phyloP scores from a whole-genome alignment of 2,329 filamentous ascomycete species.

The Magnaporthiopsis incrustans region DNA sequence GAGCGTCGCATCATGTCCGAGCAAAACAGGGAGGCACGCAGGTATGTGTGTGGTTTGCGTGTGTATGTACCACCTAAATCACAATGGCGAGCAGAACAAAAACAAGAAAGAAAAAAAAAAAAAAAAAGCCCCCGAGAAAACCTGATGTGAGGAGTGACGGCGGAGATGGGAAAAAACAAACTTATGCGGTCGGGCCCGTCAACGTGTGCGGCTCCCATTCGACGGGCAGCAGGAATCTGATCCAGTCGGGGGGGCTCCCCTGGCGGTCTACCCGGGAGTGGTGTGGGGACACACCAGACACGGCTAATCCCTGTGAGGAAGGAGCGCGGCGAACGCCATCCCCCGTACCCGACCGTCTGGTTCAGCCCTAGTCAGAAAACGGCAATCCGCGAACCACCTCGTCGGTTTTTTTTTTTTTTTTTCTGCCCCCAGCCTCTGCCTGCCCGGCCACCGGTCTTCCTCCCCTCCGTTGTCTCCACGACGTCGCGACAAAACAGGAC shows the following conservation, averaged over 20 bases:
- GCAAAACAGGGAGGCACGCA: neutral
- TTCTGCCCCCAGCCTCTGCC: neutral
- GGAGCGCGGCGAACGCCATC: too few species aligned
- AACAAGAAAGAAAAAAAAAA: too few species aligned
- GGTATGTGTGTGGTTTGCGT: neutral
- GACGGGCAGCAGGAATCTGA: neutral
- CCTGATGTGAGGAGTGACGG: too few species aligned
- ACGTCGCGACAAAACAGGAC: too few species aligned
- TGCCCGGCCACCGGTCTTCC: too few species aligned
- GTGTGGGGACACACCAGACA: neutral
- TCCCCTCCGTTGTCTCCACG: too few species aligned
- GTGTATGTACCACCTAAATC: neutral
- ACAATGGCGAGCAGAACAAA: too few species aligned
- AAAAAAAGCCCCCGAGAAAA: too few species aligned
- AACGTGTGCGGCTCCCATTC: constrained; percentile 6
- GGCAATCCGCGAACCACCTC: neutral
- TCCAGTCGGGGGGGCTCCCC: too few species aligned
- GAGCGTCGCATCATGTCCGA: too few species aligned
- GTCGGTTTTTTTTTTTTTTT: neutral
- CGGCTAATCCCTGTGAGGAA: neutral
- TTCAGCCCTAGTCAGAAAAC: neutral
- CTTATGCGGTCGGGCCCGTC: neutral
- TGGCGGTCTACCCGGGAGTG: neutral
- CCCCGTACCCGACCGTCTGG: neutral
- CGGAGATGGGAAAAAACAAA: neutral